These are phyloP conservation scores for Penicillium coffeae DNA, from an alignment of 495 filamentous ascomycete genomes.

Conservation along the genomic window DNA sequence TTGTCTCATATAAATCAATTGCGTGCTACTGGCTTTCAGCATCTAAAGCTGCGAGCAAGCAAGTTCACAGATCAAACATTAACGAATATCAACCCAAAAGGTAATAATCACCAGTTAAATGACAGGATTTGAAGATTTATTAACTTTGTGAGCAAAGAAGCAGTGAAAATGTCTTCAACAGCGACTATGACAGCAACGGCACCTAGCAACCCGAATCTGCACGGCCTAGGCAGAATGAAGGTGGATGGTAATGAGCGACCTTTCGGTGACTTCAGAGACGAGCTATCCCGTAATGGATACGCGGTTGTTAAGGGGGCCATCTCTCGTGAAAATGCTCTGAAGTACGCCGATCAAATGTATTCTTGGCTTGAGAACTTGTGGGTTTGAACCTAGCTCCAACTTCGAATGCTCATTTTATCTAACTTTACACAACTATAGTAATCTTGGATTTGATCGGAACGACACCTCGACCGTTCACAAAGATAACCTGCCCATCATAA, in stretches of 20 bases:
- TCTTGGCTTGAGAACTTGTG: slow-evolving; percentile 38
- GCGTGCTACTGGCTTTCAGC: too few species aligned
- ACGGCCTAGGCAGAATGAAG: slow-evolving; percentile 18
- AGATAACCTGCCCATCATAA: slow-evolving; percentile 36
- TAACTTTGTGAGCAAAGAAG: too few species aligned
- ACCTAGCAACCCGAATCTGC: slow-evolving; percentile 3
- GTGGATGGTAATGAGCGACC: slow-evolving; percentile 21
- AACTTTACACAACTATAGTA: too few species aligned
- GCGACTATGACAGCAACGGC: slow-evolving; percentile 14
- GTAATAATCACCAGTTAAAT: too few species aligned
- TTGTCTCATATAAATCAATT: too few species aligned
- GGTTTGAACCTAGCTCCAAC: not conserved
- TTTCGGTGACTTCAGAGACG: slow-evolving; percentile 33
- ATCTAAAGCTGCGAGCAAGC: too few species aligned
- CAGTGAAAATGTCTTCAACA: slow-evolving; percentile 6
- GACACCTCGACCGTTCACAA: slow-evolving; percentile 33
- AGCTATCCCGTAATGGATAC: slow-evolving; percentile 36
- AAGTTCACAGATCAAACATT: too few species aligned
- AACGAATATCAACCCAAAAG: too few species aligned
- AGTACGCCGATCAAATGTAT: slow-evolving; percentile 34
- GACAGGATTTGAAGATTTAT: too few species aligned
- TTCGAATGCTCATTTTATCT: too few species aligned
- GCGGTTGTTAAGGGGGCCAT: slow-evolving; percentile 45
- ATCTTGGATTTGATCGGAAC: slow-evolving; percentile 35
- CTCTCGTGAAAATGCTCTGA: slow-evolving; percentile 31